phyloP scores from a whole-genome alignment of 768 basidiomycete species.

The Suillus cothurnatus region DNA sequence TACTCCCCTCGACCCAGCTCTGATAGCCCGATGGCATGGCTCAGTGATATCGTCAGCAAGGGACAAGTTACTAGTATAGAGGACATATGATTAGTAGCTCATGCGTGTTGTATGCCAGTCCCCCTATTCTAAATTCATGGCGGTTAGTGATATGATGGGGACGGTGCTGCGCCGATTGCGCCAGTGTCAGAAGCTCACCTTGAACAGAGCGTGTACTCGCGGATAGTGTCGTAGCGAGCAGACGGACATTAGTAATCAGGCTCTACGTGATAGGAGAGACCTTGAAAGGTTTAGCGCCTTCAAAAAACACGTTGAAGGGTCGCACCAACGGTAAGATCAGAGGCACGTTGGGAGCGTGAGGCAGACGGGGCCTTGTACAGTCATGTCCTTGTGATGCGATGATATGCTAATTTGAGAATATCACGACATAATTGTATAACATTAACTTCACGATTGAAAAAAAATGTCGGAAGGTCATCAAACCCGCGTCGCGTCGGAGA shows the following conservation, averaged over 20 bases:
- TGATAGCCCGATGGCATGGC: neutral
- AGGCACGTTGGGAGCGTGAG: constrained; percentile 27
- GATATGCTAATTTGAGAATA: neutral
- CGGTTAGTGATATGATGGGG: neutral
- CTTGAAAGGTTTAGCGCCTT: constrained; percentile 5
- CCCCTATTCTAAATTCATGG: neutral
- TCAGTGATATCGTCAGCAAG: neutral
- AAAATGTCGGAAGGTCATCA: neutral
- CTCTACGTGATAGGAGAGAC: neutral
- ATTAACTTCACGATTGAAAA: neutral
- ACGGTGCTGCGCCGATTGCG: neutral
- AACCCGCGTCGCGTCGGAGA: neutral
- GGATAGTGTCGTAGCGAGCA: neutral
- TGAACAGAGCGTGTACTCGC: neutral
- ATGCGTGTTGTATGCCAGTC: neutral
- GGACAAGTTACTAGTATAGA: neutral
- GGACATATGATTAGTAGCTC: neutral
- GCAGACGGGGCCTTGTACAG: constrained; percentile 6
- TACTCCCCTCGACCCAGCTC: neutral
- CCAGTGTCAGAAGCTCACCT: neutral
- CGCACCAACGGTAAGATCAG: constrained; percentile 14
- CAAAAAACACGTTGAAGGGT: constrained; percentile 20
- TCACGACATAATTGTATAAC: constrained; percentile 6
- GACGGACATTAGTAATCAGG: neutral
- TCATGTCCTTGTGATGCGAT: neutral